Percentiles rank a stretch among this genome's conserved stretches.
Evolutionary conservation across 768 basidiomycete species (phyloP).

Genomic region (Boletus rubescentipes): DNA sequence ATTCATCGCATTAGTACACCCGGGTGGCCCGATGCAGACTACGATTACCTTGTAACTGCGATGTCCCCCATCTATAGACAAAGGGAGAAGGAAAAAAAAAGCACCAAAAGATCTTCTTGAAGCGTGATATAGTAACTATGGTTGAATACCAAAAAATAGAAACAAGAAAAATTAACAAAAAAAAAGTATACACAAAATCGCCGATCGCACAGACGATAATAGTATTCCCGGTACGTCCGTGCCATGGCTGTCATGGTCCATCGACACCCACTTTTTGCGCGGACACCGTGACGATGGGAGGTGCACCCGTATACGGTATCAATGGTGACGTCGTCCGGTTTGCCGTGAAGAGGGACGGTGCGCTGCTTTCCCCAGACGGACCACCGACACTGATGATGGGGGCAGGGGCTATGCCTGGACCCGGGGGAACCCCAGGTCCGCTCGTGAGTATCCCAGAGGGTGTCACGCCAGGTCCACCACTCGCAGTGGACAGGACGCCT

Average conservation of each 20-base stretch:
- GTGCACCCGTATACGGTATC: constrained; percentile 18
- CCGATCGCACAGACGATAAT: neutral
- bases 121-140: neutral
- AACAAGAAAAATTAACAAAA: neutral
- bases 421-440: constrained; percentile 29
- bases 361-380: constrained; percentile 9
- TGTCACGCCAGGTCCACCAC: constrained; percentile 20
- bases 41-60: constrained; percentile 4
- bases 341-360: constrained; percentile 9
- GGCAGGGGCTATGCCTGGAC: constrained; percentile 28
- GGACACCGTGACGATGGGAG: constrained; percentile 1
- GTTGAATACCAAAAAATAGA: neutral
- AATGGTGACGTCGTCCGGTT: constrained; percentile 26
- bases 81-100: neutral
- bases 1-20: constrained; percentile 1
- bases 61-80: constrained; percentile 5
- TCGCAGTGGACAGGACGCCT: constrained; percentile 20
- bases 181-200: neutral
- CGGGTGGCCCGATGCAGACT: neutral
- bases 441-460: constrained; percentile 28
- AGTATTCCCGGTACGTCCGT: neutral
- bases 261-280: constrained; percentile 23
- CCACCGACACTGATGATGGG: constrained; percentile 4
- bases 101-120: neutral
- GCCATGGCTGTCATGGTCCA: constrained; percentile 10